A percentile compares a stretch with the other conserved stretches of the same genome.
phyloP scores from a whole-genome alignment of 2,329 filamentous ascomycete species.

The Colletotrichum liaoningense region DNA sequence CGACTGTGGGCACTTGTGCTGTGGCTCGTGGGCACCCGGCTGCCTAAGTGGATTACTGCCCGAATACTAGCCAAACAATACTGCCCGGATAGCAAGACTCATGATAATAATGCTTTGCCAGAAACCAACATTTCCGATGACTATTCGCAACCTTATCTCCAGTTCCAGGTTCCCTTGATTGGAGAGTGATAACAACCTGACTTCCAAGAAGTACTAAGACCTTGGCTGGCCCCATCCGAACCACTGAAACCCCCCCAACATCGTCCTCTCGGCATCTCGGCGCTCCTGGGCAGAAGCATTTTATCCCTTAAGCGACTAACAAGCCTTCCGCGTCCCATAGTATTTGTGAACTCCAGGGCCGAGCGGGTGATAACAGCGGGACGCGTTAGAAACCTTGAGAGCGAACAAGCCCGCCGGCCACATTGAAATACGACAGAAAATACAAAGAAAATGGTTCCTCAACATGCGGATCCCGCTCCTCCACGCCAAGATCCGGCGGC shows the following conservation, averaged over 20 bases:
- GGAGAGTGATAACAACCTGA: conserved; percentile 27
- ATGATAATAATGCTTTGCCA: background rate
- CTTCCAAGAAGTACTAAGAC: conserved; percentile 21
- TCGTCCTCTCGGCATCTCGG: background rate
- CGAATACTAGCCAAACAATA: too few species aligned
- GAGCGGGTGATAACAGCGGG: background rate
- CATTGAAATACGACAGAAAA: too few species aligned
- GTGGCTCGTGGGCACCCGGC: too few species aligned
- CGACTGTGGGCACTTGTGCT: too few species aligned
- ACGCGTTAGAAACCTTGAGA: background rate
- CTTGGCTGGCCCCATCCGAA: conserved; percentile 13
- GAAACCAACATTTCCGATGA: background rate
- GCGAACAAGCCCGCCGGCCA: background rate
- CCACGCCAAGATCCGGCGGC: conserved; percentile 17
- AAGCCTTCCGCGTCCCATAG: conserved; percentile 4
- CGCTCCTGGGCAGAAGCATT: background rate
- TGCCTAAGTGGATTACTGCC: too few species aligned
- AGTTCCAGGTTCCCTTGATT: background rate
- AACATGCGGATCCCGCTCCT: background rate
- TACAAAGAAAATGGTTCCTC: background rate
- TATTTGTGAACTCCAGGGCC: background rate
- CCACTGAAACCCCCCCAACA: conserved; percentile 9
- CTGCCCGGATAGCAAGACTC: background rate
- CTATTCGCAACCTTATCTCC: background rate
- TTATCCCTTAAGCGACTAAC: background rate